Evolutionary conservation across 805 yeast genomes (phyloP).

Genomic region (Candida jianshihensis): DNA sequence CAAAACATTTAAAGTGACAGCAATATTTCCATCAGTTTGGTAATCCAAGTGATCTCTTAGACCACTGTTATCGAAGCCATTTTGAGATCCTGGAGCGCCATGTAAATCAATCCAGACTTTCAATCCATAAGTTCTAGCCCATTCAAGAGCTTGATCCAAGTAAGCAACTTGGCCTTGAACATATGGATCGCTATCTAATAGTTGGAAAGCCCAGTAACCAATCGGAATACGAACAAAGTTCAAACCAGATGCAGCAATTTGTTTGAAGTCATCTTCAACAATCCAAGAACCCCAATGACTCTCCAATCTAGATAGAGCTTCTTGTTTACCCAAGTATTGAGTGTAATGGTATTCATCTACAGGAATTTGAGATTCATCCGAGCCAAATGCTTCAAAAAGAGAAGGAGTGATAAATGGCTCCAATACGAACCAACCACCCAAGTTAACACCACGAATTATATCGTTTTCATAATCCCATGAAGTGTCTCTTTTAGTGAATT

Average conservation of each 20-base stretch:
- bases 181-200: conserved; percentile 47
- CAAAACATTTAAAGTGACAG: conserved; percentile 50
- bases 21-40: conserved; percentile 47
- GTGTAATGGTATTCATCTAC: conserved; percentile 57
- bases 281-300: conserved; percentile 55
- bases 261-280: conserved; percentile 48
- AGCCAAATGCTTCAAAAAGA: conserved; percentile 36
- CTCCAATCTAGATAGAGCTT: conserved; percentile 35
- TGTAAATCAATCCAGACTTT: conserved; percentile 74
- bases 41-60: conserved; percentile 55
- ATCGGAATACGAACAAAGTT: conserved; percentile 72
- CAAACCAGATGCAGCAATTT: conserved; percentile 46
- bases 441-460: conserved; percentile 36
- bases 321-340: conserved; percentile 38
- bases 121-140: conserved; percentile 56
- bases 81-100: conserved; percentile 80
- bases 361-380: conserved; percentile 34
- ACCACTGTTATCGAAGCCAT: conserved; percentile 92
- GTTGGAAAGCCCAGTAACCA: conserved; percentile 68
- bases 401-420: conserved; percentile 71
- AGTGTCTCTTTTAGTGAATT: conserved; percentile 10
- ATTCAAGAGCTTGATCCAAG: conserved; percentile 55
- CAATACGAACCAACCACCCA: conserved; percentile 70
- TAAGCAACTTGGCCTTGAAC: conserved; percentile 60
- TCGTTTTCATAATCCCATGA: conserved; percentile 18